phyloP scores from a whole-genome alignment of 192 early-diverging fungal species.

The Pilobolus umbonatus region DNA sequence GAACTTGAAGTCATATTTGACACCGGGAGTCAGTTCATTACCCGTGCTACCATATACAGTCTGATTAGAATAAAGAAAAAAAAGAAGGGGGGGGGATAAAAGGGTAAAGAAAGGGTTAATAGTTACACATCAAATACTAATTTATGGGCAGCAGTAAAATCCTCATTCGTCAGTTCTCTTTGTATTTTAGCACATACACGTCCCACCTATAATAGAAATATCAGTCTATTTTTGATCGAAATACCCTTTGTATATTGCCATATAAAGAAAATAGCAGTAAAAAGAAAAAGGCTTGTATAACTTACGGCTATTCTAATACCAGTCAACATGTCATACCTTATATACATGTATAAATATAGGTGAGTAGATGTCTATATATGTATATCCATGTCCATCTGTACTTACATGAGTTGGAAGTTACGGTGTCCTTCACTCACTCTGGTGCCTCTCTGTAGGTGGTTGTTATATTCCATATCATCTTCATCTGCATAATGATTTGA shows the following conservation, averaged over 20 bases:
- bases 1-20: slow-evolving; percentile 98
- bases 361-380: background rate
- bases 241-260: background rate
- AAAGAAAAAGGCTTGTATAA: too few relatives aligned
- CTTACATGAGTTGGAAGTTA: slow-evolving; percentile 18
- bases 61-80: too few relatives aligned
- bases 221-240: background rate
- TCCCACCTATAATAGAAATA: slow-evolving; percentile 46
- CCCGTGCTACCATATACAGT: slow-evolving; percentile 54
- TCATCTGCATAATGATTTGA: slow-evolving; percentile 7
- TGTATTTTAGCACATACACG: slow-evolving; percentile 83
- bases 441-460: slow-evolving; percentile 51
- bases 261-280: background rate
- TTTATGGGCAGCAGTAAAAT: slow-evolving; percentile 90
- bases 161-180: slow-evolving; percentile 64
- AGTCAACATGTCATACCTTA: slow-evolving; percentile 19
- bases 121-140: slow-evolving; percentile 91
- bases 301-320: slow-evolving; percentile 23
- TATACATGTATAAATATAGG: slow-evolving; percentile 26
- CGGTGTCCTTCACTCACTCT: slow-evolving; percentile 13
- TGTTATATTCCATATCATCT: slow-evolving; percentile 22
- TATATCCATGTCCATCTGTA: background rate
- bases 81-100: too few relatives aligned
- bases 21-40: slow-evolving; percentile 92
- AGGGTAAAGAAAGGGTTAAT: too few relatives aligned